phyloP scores from a whole-genome alignment of 805 yeast species.

The Saccharomyces paradoxus region DNA sequence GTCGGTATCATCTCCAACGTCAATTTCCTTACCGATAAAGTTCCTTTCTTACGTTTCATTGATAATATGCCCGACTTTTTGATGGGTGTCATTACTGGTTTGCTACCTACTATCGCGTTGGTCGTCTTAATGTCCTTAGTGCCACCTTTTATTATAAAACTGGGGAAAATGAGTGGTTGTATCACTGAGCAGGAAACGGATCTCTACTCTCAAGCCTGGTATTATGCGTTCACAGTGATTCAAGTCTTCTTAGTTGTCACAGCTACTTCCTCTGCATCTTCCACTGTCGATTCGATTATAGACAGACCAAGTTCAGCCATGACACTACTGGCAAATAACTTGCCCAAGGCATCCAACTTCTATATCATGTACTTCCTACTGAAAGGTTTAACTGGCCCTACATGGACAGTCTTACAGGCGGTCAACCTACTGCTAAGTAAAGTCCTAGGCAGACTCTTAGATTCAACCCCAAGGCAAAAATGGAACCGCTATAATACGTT shows the following conservation, averaged over 20 bases:
- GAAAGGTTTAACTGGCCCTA: slow-evolving; percentile 71
- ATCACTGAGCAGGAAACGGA: slow-evolving; percentile 68
- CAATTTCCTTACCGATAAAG: slow-evolving; percentile 57
- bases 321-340: slow-evolving; percentile 59
- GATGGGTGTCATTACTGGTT: slow-evolving; percentile 79
- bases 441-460: slow-evolving; percentile 61
- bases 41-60: slow-evolving; percentile 70
- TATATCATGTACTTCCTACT: slow-evolving; percentile 75
- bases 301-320: slow-evolving; percentile 62
- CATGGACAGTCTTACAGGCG: slow-evolving; percentile 70
- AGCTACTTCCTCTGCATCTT: slow-evolving; percentile 69
- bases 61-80: slow-evolving; percentile 60
- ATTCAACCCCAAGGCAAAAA: slow-evolving; percentile 84
- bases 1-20: slow-evolving; percentile 91
- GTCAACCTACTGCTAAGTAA: slow-evolving; percentile 66
- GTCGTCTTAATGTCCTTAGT: slow-evolving; percentile 78
- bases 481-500: slow-evolving; percentile 70
- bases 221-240: slow-evolving; percentile 81
- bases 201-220: slow-evolving; percentile 79
- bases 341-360: slow-evolving; percentile 88
- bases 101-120: slow-evolving; percentile 75
- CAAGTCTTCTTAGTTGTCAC: slow-evolving; percentile 84
- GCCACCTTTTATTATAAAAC: slow-evolving; percentile 71
- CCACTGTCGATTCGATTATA: slow-evolving; percentile 64
- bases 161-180: slow-evolving; percentile 69